Percentiles rank a stretch among this genome's conserved stretches.
These are phyloP conservation scores for Ceratobasidium sp. DNA, from an alignment of 1,284 basidiomycete genomes.

Conservation along the genomic window DNA sequence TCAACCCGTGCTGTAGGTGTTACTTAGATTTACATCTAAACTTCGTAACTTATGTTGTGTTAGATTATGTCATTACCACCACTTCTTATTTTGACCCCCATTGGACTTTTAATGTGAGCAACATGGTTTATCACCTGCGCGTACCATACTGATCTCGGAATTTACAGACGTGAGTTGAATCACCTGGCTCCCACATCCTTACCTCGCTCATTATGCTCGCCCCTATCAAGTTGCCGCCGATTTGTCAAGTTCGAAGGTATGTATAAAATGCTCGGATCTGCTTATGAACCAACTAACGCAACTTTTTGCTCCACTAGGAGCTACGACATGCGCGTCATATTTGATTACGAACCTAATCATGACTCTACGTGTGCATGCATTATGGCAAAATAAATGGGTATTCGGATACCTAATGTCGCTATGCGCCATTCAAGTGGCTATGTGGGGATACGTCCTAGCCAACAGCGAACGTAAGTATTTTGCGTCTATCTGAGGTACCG, in stretches of 20 bases:
- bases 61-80: slow-evolving; percentile 31
- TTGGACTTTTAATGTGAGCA: slow-evolving; percentile 26
- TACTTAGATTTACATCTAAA: not conserved
- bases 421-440: slow-evolving; percentile 12
- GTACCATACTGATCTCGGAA: not conserved
- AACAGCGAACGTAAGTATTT: slow-evolving; percentile 29
- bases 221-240: not conserved
- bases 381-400: slow-evolving; percentile 37
- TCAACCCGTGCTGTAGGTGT: slow-evolving; percentile 29
- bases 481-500: not conserved
- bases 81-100: slow-evolving; percentile 32
- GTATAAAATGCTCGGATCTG: not conserved
- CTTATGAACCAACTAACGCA: too few relatives aligned
- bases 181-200: not conserved
- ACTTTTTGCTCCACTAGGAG: slow-evolving; percentile 10
- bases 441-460: slow-evolving; percentile 26
- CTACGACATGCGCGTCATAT: slow-evolving; percentile 30
- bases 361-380: slow-evolving; percentile 27
- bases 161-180: slow-evolving; percentile 6
- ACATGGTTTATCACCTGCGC: not conserved
- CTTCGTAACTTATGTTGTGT: not conserved
- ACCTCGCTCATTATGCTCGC: not conserved
- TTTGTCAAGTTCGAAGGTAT: slow-evolving; percentile 33
- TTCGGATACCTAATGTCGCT: slow-evolving; percentile 14
- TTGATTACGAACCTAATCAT: slow-evolving; percentile 25